Conservation (phyloP, 306 rosid genomes). For the Abrus pulchellus region DNA sequence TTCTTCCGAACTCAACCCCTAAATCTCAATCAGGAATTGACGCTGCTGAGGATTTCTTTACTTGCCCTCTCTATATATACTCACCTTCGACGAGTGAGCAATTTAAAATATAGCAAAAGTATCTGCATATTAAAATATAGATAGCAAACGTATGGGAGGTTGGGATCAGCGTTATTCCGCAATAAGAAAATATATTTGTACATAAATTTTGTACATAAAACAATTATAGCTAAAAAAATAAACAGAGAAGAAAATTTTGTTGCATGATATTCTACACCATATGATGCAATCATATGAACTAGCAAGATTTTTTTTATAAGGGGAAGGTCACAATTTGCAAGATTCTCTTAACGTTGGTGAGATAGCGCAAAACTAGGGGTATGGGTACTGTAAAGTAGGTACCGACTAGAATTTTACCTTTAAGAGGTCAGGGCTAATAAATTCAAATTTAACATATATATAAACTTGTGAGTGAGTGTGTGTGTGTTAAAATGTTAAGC, state of each 20-base stretch:
- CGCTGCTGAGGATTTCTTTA: constrained; percentile 39
- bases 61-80: constrained; percentile 41
- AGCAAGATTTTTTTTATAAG: not conserved
- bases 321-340: constrained; percentile 29
- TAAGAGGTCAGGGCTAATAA: not conserved
- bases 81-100: not conserved
- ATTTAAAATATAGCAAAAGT: not conserved
- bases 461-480: too few species aligned
- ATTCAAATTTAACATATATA: too few species aligned
- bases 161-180: constrained; percentile 35
- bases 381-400: constrained; percentile 18
- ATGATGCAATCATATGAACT: constrained; percentile 1
- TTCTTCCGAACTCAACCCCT: constrained; percentile 32
- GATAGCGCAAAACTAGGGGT: not conserved
- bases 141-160: not conserved
- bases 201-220: too few species aligned
- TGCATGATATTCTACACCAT: not conserved
- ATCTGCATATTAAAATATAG: not conserved
- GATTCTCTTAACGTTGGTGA: constrained; percentile 18
- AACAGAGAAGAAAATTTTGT: too few species aligned
- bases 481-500: too few species aligned
- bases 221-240: too few species aligned
- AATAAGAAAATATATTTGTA: not conserved
- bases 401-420: constrained; percentile 7
- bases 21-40: constrained; percentile 46